phyloP scores from a whole-genome alignment of 495 filamentous ascomycete genomes.

The Tuber umbilicatum region DNA sequence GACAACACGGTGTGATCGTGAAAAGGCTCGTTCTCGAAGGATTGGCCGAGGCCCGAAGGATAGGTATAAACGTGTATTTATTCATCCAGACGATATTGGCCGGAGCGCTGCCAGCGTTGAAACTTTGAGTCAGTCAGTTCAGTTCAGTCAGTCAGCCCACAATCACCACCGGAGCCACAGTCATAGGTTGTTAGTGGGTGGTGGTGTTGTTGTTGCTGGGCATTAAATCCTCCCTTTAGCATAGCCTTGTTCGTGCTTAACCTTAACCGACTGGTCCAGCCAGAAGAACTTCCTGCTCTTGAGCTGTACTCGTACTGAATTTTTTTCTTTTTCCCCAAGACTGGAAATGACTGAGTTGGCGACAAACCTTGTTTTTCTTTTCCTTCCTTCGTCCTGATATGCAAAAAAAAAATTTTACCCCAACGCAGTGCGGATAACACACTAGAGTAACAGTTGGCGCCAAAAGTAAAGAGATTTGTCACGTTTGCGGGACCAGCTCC shows the following conservation, averaged over 20 bases:
- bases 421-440: not conserved
- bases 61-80: slow-evolving; percentile 2
- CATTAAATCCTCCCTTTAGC: not conserved
- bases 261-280: not conserved
- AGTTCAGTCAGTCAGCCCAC: not conserved
- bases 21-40: slow-evolving; percentile 3
- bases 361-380: not conserved
- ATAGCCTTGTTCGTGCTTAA: not conserved
- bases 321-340: not conserved
- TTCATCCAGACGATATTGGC: slow-evolving; percentile 2
- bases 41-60: not conserved
- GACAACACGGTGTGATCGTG: not conserved
- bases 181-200: not conserved
- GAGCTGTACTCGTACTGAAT: not conserved
- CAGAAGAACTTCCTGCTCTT: not conserved
- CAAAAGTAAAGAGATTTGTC: not conserved
- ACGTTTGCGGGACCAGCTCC: not conserved
- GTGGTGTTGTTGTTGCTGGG: not conserved
- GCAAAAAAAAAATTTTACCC: not conserved
- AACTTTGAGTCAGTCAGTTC: slow-evolving; percentile 4
- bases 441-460: not conserved
- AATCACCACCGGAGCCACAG: not conserved
- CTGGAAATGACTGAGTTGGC: slow-evolving; percentile 2
- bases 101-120: slow-evolving; percentile 1
- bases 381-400: not conserved